Evolutionary conservation across 2,329 filamentous ascomycete genomes (phyloP), one percentile per base, ranked within the genome.

Genomic region (Didymella keratinophila): DNA sequence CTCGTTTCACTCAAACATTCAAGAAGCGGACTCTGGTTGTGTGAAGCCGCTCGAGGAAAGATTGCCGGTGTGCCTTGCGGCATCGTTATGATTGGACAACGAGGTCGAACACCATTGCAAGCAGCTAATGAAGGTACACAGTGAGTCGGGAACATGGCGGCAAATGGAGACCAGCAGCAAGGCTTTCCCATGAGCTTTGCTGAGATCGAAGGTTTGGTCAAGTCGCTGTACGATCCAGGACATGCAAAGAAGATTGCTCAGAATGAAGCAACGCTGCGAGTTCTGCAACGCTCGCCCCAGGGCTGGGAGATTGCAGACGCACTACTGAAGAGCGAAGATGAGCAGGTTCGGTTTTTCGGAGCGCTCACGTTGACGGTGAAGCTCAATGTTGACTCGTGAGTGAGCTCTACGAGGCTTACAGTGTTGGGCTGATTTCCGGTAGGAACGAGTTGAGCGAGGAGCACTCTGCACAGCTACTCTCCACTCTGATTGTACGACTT

Each of bases 281-380:
- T 83, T 25, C 80, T 97, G 18, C 95, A 98, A 73, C 87, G 87
- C 66, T 91, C 92, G 2, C 82, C 88, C 2, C 84, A 91, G 69
- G 94, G 93, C 53, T 99, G 95, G 95, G 84, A 90, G 55, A 83
- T 97, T 44, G 93, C 92, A 20, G 88, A 94, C 71, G 86, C 87
- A 50, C 82, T 98, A 14, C 81, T 97, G 11, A 81, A 81, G 49
- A 87, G 86, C 60, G 80, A 85, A 21, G 87, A 91, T 65, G 85
- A 90, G 60, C 89, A 93, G 69, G 87, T 95, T 66, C 89, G 90
- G 64, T 98, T 98, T 78, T 97, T 96, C 73, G 95, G 92, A 14
- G 94, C 93, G 28, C 83, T 97, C 58, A 98, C 94, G 0, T 89
- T 97, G 65, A 96, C 92, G 49, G 87, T 98, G 68, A 99, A 98